Percentiles rank a stretch among this genome's conserved stretches.
phyloP scores from a whole-genome alignment of 305 asterid genomes.

The Solanum hybrid region DNA sequence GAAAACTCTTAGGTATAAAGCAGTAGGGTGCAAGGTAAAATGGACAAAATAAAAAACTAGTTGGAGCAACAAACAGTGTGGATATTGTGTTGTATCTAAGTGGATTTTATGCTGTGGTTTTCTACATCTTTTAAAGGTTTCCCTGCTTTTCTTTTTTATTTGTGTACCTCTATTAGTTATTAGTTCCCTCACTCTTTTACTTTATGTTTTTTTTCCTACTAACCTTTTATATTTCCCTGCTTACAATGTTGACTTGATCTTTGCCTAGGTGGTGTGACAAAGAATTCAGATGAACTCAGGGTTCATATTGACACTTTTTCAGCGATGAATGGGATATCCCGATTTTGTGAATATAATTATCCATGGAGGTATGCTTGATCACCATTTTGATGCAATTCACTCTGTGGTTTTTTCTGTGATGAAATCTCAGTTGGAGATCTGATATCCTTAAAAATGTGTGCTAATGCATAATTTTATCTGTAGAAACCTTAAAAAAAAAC shows the following conservation, averaged over 20 bases:
- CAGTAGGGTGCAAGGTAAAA: not conserved
- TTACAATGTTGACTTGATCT: not conserved
- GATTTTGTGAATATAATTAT: conserved; percentile 66
- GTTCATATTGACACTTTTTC: conserved; percentile 91
- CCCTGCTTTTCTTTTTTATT: not conserved
- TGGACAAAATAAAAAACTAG: not conserved
- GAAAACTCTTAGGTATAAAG: not conserved
- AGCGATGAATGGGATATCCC: conserved; percentile 92
- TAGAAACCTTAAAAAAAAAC: not conserved
- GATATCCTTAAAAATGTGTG: not conserved
- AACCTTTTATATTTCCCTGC: not conserved
- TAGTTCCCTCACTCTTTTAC: not conserved
- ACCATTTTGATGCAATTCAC: not conserved
- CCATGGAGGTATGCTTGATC: conserved; percentile 64
- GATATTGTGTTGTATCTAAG: not conserved
- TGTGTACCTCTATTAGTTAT: not conserved
- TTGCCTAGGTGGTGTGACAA: conserved; percentile 40
- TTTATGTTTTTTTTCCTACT: not conserved
- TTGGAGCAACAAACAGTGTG: not conserved
- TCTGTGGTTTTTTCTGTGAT: not conserved
- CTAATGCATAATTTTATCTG: not conserved
- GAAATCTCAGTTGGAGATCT: not conserved
- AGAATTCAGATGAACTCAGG: conserved; percentile 45
- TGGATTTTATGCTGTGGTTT: not conserved
- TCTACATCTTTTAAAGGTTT: not conserved